These are phyloP conservation scores for Pholiota microspora DNA, from an alignment of 768 basidiomycete genomes.

Conservation along the genomic window DNA sequence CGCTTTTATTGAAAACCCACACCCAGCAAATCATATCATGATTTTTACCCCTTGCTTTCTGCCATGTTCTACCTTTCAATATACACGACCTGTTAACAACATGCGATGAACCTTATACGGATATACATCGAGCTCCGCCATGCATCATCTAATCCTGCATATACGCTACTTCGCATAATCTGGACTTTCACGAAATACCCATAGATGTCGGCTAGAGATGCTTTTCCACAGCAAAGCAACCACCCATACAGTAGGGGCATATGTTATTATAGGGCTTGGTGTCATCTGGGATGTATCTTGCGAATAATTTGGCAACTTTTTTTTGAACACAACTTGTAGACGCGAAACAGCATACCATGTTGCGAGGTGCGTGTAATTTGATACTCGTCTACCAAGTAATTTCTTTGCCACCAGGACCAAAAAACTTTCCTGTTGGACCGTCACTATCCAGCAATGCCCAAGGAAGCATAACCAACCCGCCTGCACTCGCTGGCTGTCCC, in stretches of 20 bases:
- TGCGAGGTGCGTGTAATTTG: not conserved
- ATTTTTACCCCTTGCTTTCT: no score
- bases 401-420: not conserved
- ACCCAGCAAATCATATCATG: no score
- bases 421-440: not conserved
- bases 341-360: no score
- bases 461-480: not conserved
- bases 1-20: slow-evolving; percentile 2
- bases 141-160: not conserved
- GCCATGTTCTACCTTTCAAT: not conserved
- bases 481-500: not conserved
- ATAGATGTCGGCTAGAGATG: not conserved
- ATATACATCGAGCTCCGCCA: not conserved
- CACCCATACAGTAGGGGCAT: not conserved
- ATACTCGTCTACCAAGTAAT: not conserved
- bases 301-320: no score
- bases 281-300: no score
- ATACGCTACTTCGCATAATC: not conserved
- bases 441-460: not conserved
- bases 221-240: not conserved
- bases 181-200: not conserved
- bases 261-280: not conserved
- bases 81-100: not conserved
- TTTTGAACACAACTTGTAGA: no score
- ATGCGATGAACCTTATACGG: not conserved